A percentile compares a stretch with the other conserved stretches of the same genome.
Evolutionary conservation across 2,329 filamentous ascomycete genomes (phyloP).

Genomic region (Aureobasidium sp.): DNA sequence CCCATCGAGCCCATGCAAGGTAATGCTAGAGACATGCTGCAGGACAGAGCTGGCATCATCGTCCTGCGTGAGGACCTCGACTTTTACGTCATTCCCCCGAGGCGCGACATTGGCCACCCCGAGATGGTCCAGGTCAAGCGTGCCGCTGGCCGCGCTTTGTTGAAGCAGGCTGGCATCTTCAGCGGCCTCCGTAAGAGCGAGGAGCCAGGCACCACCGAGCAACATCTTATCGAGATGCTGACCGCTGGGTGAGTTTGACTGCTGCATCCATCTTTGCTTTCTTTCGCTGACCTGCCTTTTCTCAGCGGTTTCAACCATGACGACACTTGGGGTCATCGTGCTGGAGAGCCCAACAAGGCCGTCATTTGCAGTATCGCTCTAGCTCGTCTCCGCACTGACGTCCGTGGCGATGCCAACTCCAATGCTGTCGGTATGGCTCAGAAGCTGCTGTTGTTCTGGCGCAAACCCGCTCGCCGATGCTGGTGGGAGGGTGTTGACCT

Average conservation of each 20-base stretch:
- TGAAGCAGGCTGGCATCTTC: constrained; percentile 91
- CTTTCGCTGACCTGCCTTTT: neutral
- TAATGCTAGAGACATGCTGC: constrained; percentile 66
- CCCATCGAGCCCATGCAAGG: constrained; percentile 60
- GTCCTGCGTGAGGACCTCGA: constrained; percentile 93
- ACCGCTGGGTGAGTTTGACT: constrained; percentile 73
- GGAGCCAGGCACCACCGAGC: constrained; percentile 91
- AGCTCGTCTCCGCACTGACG: constrained; percentile 86
- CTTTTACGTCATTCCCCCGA: constrained; percentile 92
- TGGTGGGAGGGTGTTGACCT: constrained; percentile 99
- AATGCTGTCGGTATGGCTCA: constrained; percentile 94
- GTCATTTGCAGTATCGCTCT: constrained; percentile 95
- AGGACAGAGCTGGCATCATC: constrained; percentile 91
- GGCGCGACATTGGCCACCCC: constrained; percentile 69
- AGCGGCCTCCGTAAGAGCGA: constrained; percentile 91
- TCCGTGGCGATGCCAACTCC: constrained; percentile 58
- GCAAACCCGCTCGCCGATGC: constrained; percentile 89
- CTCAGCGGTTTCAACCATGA: constrained; percentile 90
- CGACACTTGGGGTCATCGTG: constrained; percentile 90
- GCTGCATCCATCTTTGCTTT: neutral
- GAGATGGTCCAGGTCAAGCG: constrained; percentile 98
- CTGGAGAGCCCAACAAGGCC: constrained; percentile 96
- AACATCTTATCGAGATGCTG: constrained; percentile 98
- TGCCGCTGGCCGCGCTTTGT: constrained; percentile 76
- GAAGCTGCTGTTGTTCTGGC: constrained; percentile 95